Conservation (phyloP, 1,139 yeast species). For the Diutina sp. region DNA sequence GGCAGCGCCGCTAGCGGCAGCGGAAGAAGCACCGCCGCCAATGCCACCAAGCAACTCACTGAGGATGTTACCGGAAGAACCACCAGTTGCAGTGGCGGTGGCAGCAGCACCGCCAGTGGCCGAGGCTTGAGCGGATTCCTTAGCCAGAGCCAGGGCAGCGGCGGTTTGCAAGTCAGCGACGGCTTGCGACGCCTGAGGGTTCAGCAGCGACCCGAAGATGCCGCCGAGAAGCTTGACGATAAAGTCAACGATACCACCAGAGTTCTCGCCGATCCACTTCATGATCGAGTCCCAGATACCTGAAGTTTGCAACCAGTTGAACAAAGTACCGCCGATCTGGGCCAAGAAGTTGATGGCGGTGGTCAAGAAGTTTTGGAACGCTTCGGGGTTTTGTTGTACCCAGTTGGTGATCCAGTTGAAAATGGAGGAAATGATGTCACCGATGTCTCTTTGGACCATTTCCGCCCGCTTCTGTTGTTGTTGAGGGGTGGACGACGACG, state of each 20-base stretch:
- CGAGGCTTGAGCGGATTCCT: neutral
- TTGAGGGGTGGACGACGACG: neutral
- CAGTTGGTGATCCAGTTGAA: neutral
- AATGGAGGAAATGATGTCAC: neutral
- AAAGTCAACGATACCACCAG: neutral
- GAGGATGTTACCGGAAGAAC: neutral
- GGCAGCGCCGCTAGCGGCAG: slow-evolving; percentile 5
- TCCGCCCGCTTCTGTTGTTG: neutral
- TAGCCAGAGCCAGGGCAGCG: slow-evolving; percentile 3
- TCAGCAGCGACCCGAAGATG: neutral
- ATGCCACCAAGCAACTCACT: neutral
- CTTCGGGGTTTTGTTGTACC: neutral
- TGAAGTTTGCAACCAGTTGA: neutral
- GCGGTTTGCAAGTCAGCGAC: neutral
- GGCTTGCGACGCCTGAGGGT: neutral
- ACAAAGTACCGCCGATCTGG: neutral
- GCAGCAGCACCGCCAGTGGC: neutral
- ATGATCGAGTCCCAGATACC: neutral
- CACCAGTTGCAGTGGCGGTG: neutral
- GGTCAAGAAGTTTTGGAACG: neutral
- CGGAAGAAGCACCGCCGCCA: slow-evolving; percentile 4
- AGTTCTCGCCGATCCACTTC: neutral
- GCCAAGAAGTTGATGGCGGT: neutral
- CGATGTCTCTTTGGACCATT: neutral
- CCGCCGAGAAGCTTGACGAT: neutral